phyloP scores from a whole-genome alignment of 2,329 filamentous ascomycete species.

The Colletotrichum noveboracense region DNA sequence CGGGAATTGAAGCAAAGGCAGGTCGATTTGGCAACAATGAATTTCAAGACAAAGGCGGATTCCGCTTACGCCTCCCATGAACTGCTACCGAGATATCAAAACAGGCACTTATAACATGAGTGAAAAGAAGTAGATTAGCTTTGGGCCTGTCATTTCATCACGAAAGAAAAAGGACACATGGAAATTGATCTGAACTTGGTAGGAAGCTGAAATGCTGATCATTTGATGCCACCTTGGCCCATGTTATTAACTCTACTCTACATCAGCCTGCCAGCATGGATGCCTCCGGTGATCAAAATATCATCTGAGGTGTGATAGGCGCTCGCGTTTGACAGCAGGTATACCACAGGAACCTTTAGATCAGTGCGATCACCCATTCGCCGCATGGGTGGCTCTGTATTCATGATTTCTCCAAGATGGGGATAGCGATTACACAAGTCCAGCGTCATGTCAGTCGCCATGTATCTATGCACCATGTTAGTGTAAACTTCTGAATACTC shows the following conservation, averaged over 20 bases:
- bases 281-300: conserved; percentile 40
- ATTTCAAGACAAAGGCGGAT: neutral
- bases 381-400: conserved; percentile 42
- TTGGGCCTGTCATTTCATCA: neutral
- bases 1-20: neutral
- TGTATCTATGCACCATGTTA: conserved; percentile 28
- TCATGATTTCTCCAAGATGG: conserved; percentile 37
- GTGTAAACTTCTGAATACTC: neutral
- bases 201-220: neutral
- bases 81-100: neutral
- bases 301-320: conserved; percentile 46
- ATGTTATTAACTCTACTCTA: neutral
- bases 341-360: conserved; percentile 43
- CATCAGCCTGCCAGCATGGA: conserved; percentile 30
- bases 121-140: no score
- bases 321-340: conserved; percentile 43
- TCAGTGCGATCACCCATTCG: conserved; percentile 42
- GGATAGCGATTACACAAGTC: conserved; percentile 31
- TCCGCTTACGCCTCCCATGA: neutral
- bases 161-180: neutral
- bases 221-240: neutral
- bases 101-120: neutral
- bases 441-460: conserved; percentile 38
- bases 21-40: neutral
- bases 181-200: neutral